Evolutionary conservation across 2,329 filamentous ascomycete genomes (phyloP).

Genomic region (Phaeophleospora eucalypticola): DNA sequence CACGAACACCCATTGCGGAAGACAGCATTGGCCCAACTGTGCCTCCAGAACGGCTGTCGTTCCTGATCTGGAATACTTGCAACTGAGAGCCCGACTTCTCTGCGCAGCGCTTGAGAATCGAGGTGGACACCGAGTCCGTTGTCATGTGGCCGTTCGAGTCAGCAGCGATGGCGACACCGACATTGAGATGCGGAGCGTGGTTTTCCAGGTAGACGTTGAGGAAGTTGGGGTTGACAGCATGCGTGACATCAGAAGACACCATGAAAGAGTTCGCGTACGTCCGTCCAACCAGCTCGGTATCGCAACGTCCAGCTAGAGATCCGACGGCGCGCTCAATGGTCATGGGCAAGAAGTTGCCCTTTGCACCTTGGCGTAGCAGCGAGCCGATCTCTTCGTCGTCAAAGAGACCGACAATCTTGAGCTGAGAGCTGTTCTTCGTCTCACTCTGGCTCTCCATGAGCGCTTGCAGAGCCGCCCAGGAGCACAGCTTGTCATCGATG

Average conservation of each 20-base stretch:
- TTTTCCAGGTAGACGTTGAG: constrained; percentile 74
- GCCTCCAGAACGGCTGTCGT: constrained; percentile 82
- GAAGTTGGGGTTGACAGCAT: constrained; percentile 95
- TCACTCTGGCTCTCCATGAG: constrained; percentile 61
- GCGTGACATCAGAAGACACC: constrained; percentile 86
- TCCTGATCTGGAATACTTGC: constrained; percentile 92
- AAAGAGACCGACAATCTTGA: constrained; percentile 91
- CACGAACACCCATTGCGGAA: constrained; percentile 71
- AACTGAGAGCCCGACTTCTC: constrained; percentile 66
- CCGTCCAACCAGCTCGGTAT: constrained; percentile 62
- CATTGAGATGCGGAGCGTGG: constrained; percentile 83
- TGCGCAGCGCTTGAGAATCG: constrained; percentile 73
- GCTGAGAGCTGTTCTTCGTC: constrained; percentile 55
- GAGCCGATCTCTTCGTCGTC: constrained; percentile 97
- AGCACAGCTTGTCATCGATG: constrained; percentile 97
- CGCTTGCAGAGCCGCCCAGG: constrained; percentile 81
- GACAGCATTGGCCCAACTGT: constrained; percentile 93
- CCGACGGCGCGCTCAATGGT: constrained; percentile 80
- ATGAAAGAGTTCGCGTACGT: constrained; percentile 92
- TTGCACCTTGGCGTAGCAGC: constrained; percentile 81
- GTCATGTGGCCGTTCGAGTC: constrained; percentile 96
- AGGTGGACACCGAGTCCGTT: constrained; percentile 80
- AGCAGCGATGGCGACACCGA: constrained; percentile 73
- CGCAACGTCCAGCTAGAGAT: constrained; percentile 49
- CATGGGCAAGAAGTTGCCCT: constrained; percentile 79